phyloP scores from a whole-genome alignment of 2,329 filamentous ascomycete species.

The Chrysoporthe deuterocubensis region DNA sequence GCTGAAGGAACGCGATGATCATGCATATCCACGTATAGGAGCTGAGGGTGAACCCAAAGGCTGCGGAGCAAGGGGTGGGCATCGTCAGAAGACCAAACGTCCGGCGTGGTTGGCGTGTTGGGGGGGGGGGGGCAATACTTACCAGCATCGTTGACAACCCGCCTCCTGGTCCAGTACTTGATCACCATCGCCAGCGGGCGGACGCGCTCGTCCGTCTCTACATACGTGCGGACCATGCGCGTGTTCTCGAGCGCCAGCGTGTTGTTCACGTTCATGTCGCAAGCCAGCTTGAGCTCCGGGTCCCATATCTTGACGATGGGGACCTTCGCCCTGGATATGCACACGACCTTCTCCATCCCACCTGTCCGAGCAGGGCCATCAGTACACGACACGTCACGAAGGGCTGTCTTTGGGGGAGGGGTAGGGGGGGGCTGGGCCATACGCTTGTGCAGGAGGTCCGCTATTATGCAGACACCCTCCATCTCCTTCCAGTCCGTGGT shows the following conservation, averaged over 20 bases:
- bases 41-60: conserved; percentile 89
- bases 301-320: conserved; percentile 99
- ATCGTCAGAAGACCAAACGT: conserved; percentile 1
- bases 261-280: conserved; percentile 99
- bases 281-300: conserved; percentile 84
- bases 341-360: conserved; percentile 96
- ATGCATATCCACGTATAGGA: conserved; percentile 99
- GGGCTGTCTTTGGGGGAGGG: too few relatives aligned
- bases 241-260: conserved; percentile 94
- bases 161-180: conserved; percentile 94
- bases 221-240: conserved; percentile 96
- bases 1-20: conserved; percentile 95
- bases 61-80: conserved; percentile 48
- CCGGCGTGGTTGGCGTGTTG: background rate
- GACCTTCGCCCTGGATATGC: conserved; percentile 92
- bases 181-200: conserved; percentile 93
- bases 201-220: conserved; percentile 88
- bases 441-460: conserved; percentile 84
- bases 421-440: conserved; percentile 45
- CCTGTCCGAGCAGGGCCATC: conserved; percentile 57
- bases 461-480: conserved; percentile 88
- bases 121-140: conserved; percentile 43
- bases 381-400: background rate
- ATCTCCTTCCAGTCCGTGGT: conserved; percentile 87
- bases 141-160: conserved; percentile 97